phyloP scores from a whole-genome alignment of 108 stramenopile species.

The Fragilaria radians region DNA sequence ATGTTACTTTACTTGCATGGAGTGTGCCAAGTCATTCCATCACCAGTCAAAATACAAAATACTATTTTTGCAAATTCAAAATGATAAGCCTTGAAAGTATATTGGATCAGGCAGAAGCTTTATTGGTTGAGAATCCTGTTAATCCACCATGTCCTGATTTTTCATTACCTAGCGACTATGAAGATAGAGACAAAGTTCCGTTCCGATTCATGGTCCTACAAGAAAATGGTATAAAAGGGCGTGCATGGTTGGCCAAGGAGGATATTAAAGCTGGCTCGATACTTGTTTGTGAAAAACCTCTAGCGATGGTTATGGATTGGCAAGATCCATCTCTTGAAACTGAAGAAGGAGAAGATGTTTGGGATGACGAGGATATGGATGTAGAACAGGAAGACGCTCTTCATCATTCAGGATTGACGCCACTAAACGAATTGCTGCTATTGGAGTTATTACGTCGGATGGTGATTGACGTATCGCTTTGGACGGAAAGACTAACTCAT shows the following conservation, averaged over 20 bases:
- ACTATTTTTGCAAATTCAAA: too few species aligned
- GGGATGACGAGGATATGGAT: constrained; percentile 26
- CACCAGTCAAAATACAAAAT: too few species aligned
- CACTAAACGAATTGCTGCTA: constrained; percentile 49
- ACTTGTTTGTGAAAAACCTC: constrained; percentile 45
- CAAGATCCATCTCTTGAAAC: constrained; percentile 33
- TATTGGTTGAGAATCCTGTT: constrained; percentile 28
- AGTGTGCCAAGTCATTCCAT: too few species aligned
- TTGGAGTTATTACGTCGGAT: constrained; percentile 42
- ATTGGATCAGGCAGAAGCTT: constrained; percentile 45
- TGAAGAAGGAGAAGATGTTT: constrained; percentile 12
- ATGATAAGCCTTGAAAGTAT: constrained; percentile 42
- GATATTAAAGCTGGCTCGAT: constrained; percentile 38
- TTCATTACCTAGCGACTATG: constrained; percentile 28
- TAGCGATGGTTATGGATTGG: constrained; percentile 52
- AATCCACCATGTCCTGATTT: constrained; percentile 38
- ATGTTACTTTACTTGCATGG: too few species aligned
- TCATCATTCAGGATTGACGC: constrained; percentile 24
- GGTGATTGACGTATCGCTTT: constrained; percentile 32
- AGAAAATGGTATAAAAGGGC: constrained; percentile 41
- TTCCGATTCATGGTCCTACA: constrained; percentile 26
- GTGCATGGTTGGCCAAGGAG: constrained; percentile 43
- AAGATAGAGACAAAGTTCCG: background rate
- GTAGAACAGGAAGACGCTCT: constrained; percentile 17
- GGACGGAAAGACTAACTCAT: constrained; percentile 39